These are phyloP conservation scores for Fusarium keratoplasticum DNA, from an alignment of 2,329 filamentous ascomycete species.

Conservation along the genomic window DNA sequence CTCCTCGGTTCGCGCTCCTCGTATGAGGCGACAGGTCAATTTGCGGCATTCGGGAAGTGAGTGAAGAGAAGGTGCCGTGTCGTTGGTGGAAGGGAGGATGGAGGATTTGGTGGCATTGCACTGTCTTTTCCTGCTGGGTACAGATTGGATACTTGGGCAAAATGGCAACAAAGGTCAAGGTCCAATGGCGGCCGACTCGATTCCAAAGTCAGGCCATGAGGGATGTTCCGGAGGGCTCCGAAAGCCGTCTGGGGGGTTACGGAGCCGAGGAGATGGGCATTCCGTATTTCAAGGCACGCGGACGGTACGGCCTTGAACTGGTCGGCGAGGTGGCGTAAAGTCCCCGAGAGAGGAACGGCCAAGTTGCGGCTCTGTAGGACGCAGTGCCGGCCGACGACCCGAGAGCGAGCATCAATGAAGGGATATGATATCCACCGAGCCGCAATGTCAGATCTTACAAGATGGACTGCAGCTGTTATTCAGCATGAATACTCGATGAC, in stretches of 20 bases:
- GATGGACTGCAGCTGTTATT: background rate
- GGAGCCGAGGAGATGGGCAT: background rate
- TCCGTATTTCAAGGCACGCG: constrained; percentile 8
- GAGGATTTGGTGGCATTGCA: constrained; percentile 1
- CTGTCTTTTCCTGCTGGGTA: background rate
- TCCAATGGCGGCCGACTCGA: constrained; percentile 10
- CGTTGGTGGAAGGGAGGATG: background rate
- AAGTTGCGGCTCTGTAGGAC: background rate
- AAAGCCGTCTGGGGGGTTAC: background rate
- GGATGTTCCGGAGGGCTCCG: constrained; percentile 27
- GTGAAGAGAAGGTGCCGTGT: background rate
- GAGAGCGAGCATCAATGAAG: background rate
- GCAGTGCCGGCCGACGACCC: background rate
- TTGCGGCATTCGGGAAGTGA: background rate
- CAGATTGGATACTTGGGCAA: background rate
- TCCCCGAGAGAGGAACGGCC: constrained; percentile 5
- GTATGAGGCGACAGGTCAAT: background rate
- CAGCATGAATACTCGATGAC: background rate
- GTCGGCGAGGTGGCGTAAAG: background rate
- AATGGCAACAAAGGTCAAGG: background rate
- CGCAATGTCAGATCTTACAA: background rate
- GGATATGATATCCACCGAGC: background rate
- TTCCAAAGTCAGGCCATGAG: constrained; percentile 24
- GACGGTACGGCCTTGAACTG: background rate
- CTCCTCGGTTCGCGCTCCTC: background rate